Conservation (phyloP, 1,284 basidiomycete genomes). For the Neonothopanus nambi region DNA sequence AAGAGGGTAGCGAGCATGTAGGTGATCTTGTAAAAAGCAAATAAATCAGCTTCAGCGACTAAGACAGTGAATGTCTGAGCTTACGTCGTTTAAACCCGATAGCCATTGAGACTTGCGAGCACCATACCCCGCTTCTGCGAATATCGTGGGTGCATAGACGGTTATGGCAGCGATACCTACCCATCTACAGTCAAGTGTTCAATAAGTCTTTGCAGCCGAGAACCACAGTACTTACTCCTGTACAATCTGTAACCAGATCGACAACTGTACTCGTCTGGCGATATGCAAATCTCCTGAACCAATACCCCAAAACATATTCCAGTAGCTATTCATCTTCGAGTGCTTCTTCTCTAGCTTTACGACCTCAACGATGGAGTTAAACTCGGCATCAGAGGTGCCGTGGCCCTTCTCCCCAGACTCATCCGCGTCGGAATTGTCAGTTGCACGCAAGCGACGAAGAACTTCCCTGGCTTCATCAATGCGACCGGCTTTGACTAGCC, state of each 20-base stretch:
- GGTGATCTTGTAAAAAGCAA: constrained; percentile 36
- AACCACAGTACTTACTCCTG: constrained; percentile 39
- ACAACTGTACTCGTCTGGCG: constrained; percentile 46
- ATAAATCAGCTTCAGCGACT: background rate
- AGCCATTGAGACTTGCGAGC: constrained; percentile 48
- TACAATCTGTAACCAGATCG: constrained; percentile 51
- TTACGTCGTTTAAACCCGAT: constrained; percentile 46
- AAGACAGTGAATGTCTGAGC: constrained; percentile 12
- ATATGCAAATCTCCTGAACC: constrained; percentile 42
- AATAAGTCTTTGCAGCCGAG: no score
- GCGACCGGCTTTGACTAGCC: constrained; percentile 54
- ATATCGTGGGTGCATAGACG: constrained; percentile 51
- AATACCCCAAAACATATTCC: constrained; percentile 49
- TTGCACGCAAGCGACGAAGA: constrained; percentile 25
- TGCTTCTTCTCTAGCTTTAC: constrained; percentile 44
- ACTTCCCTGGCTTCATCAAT: constrained; percentile 45
- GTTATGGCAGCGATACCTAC: constrained; percentile 54
- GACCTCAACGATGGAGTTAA: constrained; percentile 44
- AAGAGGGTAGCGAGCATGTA: constrained; percentile 47
- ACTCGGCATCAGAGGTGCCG: constrained; percentile 26
- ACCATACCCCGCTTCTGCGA: constrained; percentile 46
- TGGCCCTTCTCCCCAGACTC: constrained; percentile 16
- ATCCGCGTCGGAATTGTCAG: background rate
- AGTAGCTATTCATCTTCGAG: constrained; percentile 42
- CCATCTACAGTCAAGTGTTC: constrained; percentile 35